Percentiles rank a stretch among this genome's conserved stretches.
phyloP scores from a whole-genome alignment of 2,329 filamentous ascomycete genomes.

The Calonectria honghensis region DNA sequence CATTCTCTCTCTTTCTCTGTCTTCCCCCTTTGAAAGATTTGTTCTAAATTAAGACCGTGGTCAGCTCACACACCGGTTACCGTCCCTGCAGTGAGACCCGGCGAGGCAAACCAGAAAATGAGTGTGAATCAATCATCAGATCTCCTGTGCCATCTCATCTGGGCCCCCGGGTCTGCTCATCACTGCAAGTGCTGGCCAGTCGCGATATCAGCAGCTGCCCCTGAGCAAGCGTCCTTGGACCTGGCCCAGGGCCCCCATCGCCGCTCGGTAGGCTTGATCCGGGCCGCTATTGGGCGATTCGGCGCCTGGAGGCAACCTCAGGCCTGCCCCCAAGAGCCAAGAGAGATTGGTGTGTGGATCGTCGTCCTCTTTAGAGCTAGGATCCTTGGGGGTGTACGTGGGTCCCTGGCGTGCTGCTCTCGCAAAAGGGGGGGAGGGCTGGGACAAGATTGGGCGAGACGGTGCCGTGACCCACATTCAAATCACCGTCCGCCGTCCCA shows the following conservation, averaged over 20 bases:
- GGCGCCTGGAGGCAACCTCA: conserved; percentile 29
- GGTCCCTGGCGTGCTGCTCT: conserved; percentile 15
- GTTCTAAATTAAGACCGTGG: conserved; percentile 7
- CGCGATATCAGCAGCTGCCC: conserved; percentile 30
- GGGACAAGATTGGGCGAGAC: conserved; percentile 38
- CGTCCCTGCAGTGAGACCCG: conserved; percentile 16
- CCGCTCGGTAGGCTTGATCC: conserved; percentile 29
- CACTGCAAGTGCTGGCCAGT: conserved; percentile 22
- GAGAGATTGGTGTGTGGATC: conserved; percentile 43
- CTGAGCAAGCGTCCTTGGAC: conserved; percentile 38
- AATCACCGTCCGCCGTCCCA: conserved; percentile 27
- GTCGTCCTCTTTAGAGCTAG: conserved; percentile 7
- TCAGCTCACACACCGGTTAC: neutral
- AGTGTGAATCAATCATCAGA: conserved; percentile 15
- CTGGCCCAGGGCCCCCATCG: conserved; percentile 11
- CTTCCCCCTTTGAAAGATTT: neutral
- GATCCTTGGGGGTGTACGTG: conserved; percentile 32
- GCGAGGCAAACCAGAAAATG: conserved; percentile 7
- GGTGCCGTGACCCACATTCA: conserved; percentile 35
- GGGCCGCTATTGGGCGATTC: conserved; percentile 35
- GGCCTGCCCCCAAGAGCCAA: conserved; percentile 25
- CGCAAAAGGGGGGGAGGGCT: conserved; percentile 35
- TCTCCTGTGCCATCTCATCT: conserved; percentile 22
- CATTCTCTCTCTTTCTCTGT: neutral
- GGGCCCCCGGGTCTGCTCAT: conserved; percentile 12